Conservation (phyloP, 768 basidiomycete species). For the Dentipellis fragilis region DNA sequence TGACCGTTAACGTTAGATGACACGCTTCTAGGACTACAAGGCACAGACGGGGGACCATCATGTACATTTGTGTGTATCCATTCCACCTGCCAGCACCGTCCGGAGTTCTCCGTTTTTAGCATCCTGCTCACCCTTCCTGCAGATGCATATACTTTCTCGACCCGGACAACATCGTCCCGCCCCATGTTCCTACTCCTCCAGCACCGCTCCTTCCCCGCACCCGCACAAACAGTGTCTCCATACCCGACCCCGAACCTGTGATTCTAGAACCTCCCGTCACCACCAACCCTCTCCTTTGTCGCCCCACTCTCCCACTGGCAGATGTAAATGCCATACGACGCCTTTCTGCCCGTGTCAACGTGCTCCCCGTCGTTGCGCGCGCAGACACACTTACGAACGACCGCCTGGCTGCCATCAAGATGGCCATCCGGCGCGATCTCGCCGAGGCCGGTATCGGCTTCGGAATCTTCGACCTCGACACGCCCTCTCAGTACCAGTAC, state of each 20-base stretch:
- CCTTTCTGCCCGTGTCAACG: slow-evolving; percentile 74
- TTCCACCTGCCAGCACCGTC: slow-evolving; percentile 4
- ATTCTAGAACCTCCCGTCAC: slow-evolving; percentile 74
- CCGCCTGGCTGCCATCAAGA: slow-evolving; percentile 68
- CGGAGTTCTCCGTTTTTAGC: slow-evolving; percentile 7
- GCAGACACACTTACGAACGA: slow-evolving; percentile 78
- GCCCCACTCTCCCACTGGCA: slow-evolving; percentile 54
- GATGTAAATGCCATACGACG: slow-evolving; percentile 76
- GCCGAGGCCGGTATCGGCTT: slow-evolving; percentile 82
- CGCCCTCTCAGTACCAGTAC: slow-evolving; percentile 29
- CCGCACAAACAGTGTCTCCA: slow-evolving; percentile 63
- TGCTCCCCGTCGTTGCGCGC: slow-evolving; percentile 76
- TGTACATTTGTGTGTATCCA: slow-evolving; percentile 60
- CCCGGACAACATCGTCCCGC: slow-evolving; percentile 72
- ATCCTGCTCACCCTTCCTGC: slow-evolving; percentile 10
- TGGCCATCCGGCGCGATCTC: slow-evolving; percentile 71
- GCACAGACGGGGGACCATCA: slow-evolving; percentile 64
- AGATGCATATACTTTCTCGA: slow-evolving; percentile 86
- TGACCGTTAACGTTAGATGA: slow-evolving; percentile 12
- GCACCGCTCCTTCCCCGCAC: slow-evolving; percentile 59
- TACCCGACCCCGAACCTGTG: slow-evolving; percentile 63
- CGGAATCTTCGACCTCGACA: slow-evolving; percentile 79
- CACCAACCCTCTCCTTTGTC: slow-evolving; percentile 57
- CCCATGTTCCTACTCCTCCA: slow-evolving; percentile 54
- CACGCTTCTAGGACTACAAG: slow-evolving; percentile 51